Base-by-base conservation (phyloP, 805 yeast genomes). In the Scheffersomyces spartinae region DNA sequence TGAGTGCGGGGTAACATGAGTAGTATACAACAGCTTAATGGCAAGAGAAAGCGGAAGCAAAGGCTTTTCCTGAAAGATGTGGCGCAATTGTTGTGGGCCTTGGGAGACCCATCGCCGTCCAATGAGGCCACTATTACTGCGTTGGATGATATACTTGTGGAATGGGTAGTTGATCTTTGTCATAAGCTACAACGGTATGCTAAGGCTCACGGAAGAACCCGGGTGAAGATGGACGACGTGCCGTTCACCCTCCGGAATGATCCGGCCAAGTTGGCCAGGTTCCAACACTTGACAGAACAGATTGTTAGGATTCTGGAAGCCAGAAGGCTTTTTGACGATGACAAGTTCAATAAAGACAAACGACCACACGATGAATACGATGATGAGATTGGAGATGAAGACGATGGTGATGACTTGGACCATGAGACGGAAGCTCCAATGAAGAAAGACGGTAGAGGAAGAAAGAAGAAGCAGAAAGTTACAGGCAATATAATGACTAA, bases 41-140 rank as follows among this genome's bases (percentile, higher is more conserved):
- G n/a, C n/a, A 38, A 34, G 22, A 35, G 49, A 17, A 40, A 55
- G 27, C 40, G 49, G 29, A 47, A 50, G 24, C 61, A 54, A 27
- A 46, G 57, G 20, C 45, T 56, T 15, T 60, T 60, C 39, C 42
- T 52, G 16, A 55, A 51, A 19, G 67, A 60, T 33, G 55, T 60
- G 15, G 67, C 60, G 26, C 54, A 50, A 27, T 42, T 60, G 12
- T 41, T 60, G 8, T 60, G 47, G 27, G 49, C 64, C 4, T 34
- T 60, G 25, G 67, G 67, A 2, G 67, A 60, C 29, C 52, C 56
- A 3, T 61, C 64, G 0, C 52, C 52, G 7, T 49, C 58, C 9
- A 43, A 46, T 4, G 65, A 60, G 20, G 33, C 53, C 13, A 57
- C 64, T 2, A 43, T 58, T 3, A 51, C 43, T 28, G 45, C 58